These are phyloP conservation scores for Petunia axillaris DNA, from an alignment of 257 asterid genomes.

Conservation along the genomic window DNA sequence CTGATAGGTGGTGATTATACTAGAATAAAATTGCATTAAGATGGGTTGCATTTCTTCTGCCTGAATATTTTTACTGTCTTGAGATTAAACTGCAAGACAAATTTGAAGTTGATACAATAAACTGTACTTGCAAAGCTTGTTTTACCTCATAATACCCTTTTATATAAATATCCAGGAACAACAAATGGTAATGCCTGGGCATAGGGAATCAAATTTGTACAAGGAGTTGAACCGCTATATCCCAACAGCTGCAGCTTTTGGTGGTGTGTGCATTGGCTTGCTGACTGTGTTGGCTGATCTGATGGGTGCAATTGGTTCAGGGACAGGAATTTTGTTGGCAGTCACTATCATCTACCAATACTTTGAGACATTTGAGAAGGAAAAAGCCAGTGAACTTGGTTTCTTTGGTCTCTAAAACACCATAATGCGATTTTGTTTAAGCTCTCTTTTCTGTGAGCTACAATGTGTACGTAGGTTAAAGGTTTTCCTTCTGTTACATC, in stretches of 20 bases:
- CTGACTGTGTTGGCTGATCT: conserved; percentile 86
- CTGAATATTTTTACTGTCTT: background rate
- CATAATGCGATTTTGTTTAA: conserved; percentile 24
- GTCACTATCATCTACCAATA: conserved; percentile 90
- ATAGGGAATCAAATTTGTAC: conserved; percentile 79
- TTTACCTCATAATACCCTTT: background rate
- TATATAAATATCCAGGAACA: conserved; percentile 58
- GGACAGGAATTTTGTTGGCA: conserved; percentile 83
- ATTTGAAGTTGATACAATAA: background rate
- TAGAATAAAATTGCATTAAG: background rate
- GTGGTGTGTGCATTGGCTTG: conserved; percentile 92
- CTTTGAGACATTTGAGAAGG: conserved; percentile 92
- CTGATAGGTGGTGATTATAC: conserved; percentile 4
- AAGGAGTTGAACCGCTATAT: conserved; percentile 91
- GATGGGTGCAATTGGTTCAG: conserved; percentile 95
- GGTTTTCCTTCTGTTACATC: conserved; percentile 27
- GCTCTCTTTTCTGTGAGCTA: conserved; percentile 33
- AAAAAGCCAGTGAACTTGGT: conserved; percentile 85
- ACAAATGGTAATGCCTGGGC: conserved; percentile 99
- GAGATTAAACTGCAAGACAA: background rate
- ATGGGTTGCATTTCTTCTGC: background rate
- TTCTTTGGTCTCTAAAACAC: conserved; percentile 72
- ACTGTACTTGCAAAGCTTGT: background rate
- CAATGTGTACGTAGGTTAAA: conserved; percentile 40
- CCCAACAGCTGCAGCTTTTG: conserved; percentile 93